These are phyloP conservation scores for Holtermanniella nyarrowii DNA, from an alignment of 768 basidiomycete species.

Conservation along the genomic window DNA sequence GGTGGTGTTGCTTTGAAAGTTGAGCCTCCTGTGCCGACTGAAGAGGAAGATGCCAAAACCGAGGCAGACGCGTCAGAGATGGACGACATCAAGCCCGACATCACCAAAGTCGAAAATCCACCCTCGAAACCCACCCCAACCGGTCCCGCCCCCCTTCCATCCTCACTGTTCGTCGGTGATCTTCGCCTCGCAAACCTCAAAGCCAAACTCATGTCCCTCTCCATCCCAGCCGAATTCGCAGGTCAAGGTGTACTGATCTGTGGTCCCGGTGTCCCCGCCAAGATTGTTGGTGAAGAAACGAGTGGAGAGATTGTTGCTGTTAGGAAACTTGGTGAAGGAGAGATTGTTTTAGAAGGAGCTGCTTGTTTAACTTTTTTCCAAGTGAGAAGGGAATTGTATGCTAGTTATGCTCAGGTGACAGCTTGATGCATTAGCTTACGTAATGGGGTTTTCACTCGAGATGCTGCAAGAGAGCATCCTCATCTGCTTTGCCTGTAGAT, in stretches of 20 bases:
- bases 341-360: slow-evolving; percentile 78
- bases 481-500: too few relatives aligned
- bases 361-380: slow-evolving; percentile 80
- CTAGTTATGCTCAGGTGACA: slow-evolving; percentile 69
- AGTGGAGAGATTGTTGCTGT: slow-evolving; percentile 58
- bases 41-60: slow-evolving; percentile 6
- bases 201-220: slow-evolving; percentile 59
- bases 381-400: slow-evolving; percentile 82
- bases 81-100: slow-evolving; percentile 2
- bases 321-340: slow-evolving; percentile 71
- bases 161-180: slow-evolving; percentile 95
- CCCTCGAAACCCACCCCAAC: background rate
- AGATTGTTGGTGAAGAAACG: slow-evolving; percentile 50
- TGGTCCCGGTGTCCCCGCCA: slow-evolving; percentile 42
- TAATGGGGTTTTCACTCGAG: background rate
- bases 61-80: background rate
- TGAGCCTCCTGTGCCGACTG: slow-evolving; percentile 2
- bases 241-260: slow-evolving; percentile 95
- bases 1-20: background rate
- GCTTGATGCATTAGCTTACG: background rate
- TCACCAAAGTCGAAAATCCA: background rate
- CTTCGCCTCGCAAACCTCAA: slow-evolving; percentile 85
- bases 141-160: slow-evolving; percentile 53
- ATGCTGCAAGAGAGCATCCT: too few relatives aligned
- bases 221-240: slow-evolving; percentile 85